Evolutionary conservation across 176 grass and related monocot species (phyloP).

Genomic region (Musa troglodytarum): DNA sequence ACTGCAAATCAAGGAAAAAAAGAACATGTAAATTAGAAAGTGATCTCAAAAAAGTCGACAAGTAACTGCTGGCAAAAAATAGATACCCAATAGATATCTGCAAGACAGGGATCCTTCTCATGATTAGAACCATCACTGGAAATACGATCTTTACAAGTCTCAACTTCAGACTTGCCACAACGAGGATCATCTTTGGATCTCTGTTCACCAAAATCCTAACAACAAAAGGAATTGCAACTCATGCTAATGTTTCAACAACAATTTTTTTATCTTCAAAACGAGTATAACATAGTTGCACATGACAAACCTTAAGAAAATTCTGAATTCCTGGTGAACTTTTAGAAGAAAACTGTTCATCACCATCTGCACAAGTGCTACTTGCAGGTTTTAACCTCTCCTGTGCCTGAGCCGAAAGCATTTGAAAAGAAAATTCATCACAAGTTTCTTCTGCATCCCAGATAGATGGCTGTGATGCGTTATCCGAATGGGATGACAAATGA

Average conservation of each 20-base stretch:
- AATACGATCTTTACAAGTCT: conserved; percentile 26
- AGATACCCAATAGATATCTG: conserved; percentile 86
- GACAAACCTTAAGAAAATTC: conserved; percentile 68
- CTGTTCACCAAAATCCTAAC: conserved; percentile 53
- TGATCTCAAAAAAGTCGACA: neutral
- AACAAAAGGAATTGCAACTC: conserved; percentile 24
- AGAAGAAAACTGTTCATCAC: conserved; percentile 28
- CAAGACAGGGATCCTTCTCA: conserved; percentile 41
- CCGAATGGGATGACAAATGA: conserved; percentile 28
- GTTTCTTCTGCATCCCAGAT: conserved; percentile 89
- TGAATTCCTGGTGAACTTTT: conserved; percentile 40
- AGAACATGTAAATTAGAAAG: neutral
- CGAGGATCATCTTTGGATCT: conserved; percentile 34
- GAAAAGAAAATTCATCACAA: conserved; percentile 80
- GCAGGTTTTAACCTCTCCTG: conserved; percentile 37
- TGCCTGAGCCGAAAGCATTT: conserved; percentile 23
- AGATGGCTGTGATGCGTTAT: conserved; percentile 25
- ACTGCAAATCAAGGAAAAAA: conserved; percentile 31
- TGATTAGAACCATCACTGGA: conserved; percentile 11
- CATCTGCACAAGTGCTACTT: conserved; percentile 25
- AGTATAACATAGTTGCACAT: conserved; percentile 12
- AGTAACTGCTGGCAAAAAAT: neutral
- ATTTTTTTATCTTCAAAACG: conserved; percentile 7
- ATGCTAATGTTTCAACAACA: conserved; percentile 15
- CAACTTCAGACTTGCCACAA: conserved; percentile 3